These are phyloP conservation scores for Amborella trichopoda DNA, from an alignment of 164 flowering plant species.

Conservation along the genomic window DNA sequence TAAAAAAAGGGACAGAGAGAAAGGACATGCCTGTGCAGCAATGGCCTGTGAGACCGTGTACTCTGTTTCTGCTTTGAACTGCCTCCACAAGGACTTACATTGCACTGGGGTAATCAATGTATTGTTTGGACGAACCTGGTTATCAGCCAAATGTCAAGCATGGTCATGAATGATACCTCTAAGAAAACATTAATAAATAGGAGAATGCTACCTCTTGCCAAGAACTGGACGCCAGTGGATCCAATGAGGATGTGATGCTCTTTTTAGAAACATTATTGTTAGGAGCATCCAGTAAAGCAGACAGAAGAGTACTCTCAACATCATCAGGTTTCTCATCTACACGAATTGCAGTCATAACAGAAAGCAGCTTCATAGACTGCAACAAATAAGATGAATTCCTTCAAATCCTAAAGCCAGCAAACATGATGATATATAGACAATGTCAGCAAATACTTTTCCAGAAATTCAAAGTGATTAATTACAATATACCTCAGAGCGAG, in stretches of 20 bases:
- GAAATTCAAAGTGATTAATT: background rate
- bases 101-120: slow-evolving; percentile 84
- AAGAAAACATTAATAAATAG: too few relatives aligned
- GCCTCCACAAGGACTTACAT: slow-evolving; percentile 88
- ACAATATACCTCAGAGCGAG: slow-evolving; percentile 73
- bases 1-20: background rate
- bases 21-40: slow-evolving; percentile 60
- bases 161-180: background rate
- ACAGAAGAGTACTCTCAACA: slow-evolving; percentile 52
- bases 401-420: too few relatives aligned
- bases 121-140: slow-evolving; percentile 55
- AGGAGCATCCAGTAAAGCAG: slow-evolving; percentile 51
- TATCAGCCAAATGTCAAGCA: background rate
- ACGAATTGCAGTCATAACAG: slow-evolving; percentile 84
- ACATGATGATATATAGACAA: too few relatives aligned
- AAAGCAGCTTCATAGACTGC: slow-evolving; percentile 89
- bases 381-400: background rate
- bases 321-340: slow-evolving; percentile 59
- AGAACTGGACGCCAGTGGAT: slow-evolving; percentile 93
- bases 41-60: slow-evolving; percentile 81
- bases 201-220: slow-evolving; percentile 71
- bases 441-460: too few relatives aligned
- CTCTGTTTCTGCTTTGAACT: slow-evolving; percentile 79
- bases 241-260: slow-evolving; percentile 36
- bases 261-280: slow-evolving; percentile 22